Evolutionary conservation across 345 rosid genomes (phyloP).

Genomic region (Geranium rotundifolium): DNA sequence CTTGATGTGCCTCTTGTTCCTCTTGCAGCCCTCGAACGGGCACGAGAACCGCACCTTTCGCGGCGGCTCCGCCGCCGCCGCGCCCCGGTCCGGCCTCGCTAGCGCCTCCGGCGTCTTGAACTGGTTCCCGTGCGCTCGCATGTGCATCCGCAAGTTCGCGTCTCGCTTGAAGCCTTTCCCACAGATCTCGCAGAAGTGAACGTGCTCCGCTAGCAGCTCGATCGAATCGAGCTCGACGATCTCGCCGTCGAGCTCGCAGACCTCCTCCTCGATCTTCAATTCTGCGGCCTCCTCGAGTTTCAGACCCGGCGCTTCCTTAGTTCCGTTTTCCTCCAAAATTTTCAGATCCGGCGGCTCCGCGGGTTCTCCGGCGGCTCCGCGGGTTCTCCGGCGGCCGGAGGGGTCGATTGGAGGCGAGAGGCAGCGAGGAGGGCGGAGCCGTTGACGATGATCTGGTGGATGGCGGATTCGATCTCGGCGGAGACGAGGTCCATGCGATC

Average conservation of each 20-base stretch:
- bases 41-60: conserved; percentile 41
- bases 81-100: conserved; percentile 26
- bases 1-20: conserved; percentile 43
- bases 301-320: no score
- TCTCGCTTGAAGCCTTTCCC: conserved; percentile 74
- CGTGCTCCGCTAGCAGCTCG: conserved; percentile 50
- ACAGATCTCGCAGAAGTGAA: conserved; percentile 53
- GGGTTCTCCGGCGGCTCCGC: no score
- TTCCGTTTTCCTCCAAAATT: no score
- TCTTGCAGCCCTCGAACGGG: conserved; percentile 50
- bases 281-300: no score
- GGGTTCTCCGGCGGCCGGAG: no score
- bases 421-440: conserved; percentile 36
- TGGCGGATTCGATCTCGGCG: conserved; percentile 39
- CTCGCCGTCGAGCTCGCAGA: conserved; percentile 19
- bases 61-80: neutral
- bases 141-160: conserved; percentile 70
- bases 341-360: no score
- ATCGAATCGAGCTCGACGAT: conserved; percentile 51
- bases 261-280: conserved; percentile 11
- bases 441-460: conserved; percentile 38
- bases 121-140: conserved; percentile 69
- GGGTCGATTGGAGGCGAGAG: conserved; percentile 6
- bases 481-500: no score
- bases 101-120: conserved; percentile 54